Conservation (phyloP, 257 asterid genomes). For the Solanum megistacrolobum region DNA sequence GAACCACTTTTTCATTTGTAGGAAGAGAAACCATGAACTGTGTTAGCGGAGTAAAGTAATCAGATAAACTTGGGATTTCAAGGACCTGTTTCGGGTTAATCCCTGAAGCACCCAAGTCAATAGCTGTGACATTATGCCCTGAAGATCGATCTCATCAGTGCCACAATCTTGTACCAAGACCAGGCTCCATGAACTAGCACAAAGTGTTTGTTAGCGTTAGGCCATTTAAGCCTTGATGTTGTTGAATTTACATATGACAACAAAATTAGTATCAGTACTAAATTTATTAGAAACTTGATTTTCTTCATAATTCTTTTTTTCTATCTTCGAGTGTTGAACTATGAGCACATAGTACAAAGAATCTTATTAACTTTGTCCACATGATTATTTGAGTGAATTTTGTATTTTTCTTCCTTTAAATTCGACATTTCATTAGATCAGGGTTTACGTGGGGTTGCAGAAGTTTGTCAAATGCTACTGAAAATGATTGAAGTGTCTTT, state of each 20-base stretch:
- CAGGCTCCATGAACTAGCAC: constrained; percentile 36
- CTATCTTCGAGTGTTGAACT: not conserved
- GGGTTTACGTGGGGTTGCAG: not conserved
- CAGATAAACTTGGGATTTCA: not conserved
- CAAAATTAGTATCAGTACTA: not conserved
- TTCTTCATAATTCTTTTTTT: not conserved
- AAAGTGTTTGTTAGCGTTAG: not conserved
- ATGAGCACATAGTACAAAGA: not conserved
- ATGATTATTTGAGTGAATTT: not conserved
- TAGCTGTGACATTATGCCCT: constrained; percentile 23
- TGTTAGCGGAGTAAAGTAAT: constrained; percentile 17
- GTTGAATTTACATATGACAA: not conserved
- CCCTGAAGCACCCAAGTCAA: constrained; percentile 26
- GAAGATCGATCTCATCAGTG: constrained; percentile 9
- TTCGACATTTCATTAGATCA: not conserved
- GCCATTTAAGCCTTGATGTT: not conserved
- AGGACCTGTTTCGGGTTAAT: constrained; percentile 9
- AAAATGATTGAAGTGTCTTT: not conserved
- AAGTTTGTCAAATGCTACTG: not conserved
- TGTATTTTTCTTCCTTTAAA: not conserved
- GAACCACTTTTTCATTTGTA: constrained; percentile 9
- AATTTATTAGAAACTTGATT: not conserved
- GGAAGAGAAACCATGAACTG: constrained; percentile 22
- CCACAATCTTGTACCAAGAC: constrained; percentile 25
- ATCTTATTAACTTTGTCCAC: not conserved